Percentiles rank a stretch among this genome's conserved stretches.
These are phyloP conservation scores for Zizania latifolia DNA, from an alignment of 176 grass and related monocot species.

Conservation along the genomic window DNA sequence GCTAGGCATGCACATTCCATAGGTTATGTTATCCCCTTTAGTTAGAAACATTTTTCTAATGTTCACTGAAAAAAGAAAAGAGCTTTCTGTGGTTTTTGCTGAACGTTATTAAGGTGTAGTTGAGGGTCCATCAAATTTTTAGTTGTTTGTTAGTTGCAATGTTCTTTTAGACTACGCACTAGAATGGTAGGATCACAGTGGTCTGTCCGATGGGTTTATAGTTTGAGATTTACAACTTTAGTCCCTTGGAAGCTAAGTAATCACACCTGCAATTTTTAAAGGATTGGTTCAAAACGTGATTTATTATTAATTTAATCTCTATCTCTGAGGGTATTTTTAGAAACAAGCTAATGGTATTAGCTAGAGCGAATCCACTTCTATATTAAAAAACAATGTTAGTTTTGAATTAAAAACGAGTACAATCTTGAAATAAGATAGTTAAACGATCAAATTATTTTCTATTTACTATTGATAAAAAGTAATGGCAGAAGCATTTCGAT, in stretches of 20 bases:
- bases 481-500: too few relatives aligned
- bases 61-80: background rate
- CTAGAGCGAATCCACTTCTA: too few relatives aligned
- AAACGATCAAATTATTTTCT: too few relatives aligned
- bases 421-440: too few relatives aligned
- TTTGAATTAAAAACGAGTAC: too few relatives aligned
- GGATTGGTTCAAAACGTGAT: background rate
- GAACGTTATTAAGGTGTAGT: background rate
- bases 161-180: background rate
- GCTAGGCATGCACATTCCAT: slow-evolving; percentile 11
- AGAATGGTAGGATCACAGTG: background rate
- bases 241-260: background rate
- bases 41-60: background rate
- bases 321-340: background rate
- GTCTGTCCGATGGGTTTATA: background rate
- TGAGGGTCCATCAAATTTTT: background rate
- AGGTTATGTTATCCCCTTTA: slow-evolving; percentile 21
- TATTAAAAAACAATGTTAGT: too few relatives aligned
- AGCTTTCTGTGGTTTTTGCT: background rate
- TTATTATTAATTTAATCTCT: background rate
- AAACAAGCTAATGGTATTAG: too few relatives aligned
- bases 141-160: background rate
- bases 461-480: too few relatives aligned
- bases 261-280: background rate
- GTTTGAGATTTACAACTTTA: background rate